Base-by-base conservation (phyloP, 306 rosid species). In the Luffa aegyptiaca region DNA sequence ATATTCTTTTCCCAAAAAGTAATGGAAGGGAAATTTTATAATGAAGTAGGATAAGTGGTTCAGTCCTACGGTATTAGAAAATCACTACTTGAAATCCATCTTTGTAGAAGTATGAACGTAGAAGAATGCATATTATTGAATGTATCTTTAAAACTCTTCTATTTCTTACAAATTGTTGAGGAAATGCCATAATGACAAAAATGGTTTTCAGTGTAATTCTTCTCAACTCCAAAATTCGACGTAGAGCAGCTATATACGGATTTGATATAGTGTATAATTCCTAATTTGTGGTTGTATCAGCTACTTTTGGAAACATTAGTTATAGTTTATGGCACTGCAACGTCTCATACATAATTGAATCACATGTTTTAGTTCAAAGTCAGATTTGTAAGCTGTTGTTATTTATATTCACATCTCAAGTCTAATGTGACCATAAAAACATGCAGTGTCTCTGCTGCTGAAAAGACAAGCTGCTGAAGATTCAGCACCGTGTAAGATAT, bases 391-490 rank as follows among this genome's bases (percentile, higher is more conserved):
- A 42, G 80, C 41, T 77, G 68, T 83, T 65, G 79, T 21, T 72
- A n/a, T 39, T 51, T 78, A 20, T 80, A 72, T 70, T 5, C 37
- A 33, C 70, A 5, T 70, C 39, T 70, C 14, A 69, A 80, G 11
- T 72, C 59, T 56, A 65, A 80, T 48, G 48, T 10, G 76, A 78
- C 79, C 84, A 80, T 77, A 8, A 69, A 77, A 63, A 75, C 69
- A 53, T 89, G 86, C 97, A 93, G 99, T 80, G 72, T 93, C 97
- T 42, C 51, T 93, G 81, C 87, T 91, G 80, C 85, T 80, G 90
- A 92, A 89, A 89, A 90, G 88, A 64, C 85, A 78, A 87, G 80
- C 76, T 84, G 77, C 90, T 64, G 88, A 84, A 82, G 82, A 85
- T 83, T 82, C 66, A 10, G 57, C 51, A 71, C 75, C 80, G 58